These are phyloP conservation scores for Thielaviopsis musarum DNA, from an alignment of 2,329 filamentous ascomycete species.

Conservation along the genomic window DNA sequence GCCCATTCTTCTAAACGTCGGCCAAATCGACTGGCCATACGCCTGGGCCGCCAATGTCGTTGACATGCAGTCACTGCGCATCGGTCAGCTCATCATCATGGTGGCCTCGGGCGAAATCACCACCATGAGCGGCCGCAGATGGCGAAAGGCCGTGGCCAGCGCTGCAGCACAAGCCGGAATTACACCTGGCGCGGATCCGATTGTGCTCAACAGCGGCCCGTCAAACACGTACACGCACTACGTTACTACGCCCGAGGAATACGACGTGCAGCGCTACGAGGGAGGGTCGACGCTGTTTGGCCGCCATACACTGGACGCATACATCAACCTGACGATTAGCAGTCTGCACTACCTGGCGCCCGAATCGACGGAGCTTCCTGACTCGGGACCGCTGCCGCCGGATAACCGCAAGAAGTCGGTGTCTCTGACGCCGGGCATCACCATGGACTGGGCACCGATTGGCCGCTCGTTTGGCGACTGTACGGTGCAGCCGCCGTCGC, in stretches of 20 bases:
- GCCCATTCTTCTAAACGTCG: slow-evolving; percentile 72
- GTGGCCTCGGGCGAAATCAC: slow-evolving; percentile 77
- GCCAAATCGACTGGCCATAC: slow-evolving; percentile 58
- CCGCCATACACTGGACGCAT: slow-evolving; percentile 66
- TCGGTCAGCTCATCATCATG: slow-evolving; percentile 71
- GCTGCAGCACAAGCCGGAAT: slow-evolving; percentile 28
- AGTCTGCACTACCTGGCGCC: slow-evolving; percentile 50
- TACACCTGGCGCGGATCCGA: slow-evolving; percentile 28
- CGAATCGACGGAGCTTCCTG: slow-evolving; percentile 22
- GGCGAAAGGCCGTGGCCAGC: slow-evolving; percentile 52
- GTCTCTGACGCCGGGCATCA: slow-evolving; percentile 62
- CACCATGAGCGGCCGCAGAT: slow-evolving; percentile 79
- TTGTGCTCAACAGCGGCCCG: slow-evolving; percentile 70
- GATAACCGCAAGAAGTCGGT: slow-evolving; percentile 61
- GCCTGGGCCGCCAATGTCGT: slow-evolving; percentile 79
- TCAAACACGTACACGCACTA: slow-evolving; percentile 64
- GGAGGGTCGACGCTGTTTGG: slow-evolving; percentile 81
- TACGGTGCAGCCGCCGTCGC: slow-evolving; percentile 30
- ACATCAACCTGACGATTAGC: slow-evolving; percentile 62
- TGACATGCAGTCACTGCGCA: slow-evolving; percentile 67
- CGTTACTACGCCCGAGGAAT: slow-evolving; percentile 16
- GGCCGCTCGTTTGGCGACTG: slow-evolving; percentile 56
- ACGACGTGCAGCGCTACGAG: slow-evolving; percentile 66
- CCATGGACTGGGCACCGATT: slow-evolving; percentile 50
- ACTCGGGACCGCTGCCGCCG: slow-evolving; percentile 45